These are phyloP conservation scores for Corymbia citriodora DNA, from an alignment of 441 rosid species.

Conservation along the genomic window DNA sequence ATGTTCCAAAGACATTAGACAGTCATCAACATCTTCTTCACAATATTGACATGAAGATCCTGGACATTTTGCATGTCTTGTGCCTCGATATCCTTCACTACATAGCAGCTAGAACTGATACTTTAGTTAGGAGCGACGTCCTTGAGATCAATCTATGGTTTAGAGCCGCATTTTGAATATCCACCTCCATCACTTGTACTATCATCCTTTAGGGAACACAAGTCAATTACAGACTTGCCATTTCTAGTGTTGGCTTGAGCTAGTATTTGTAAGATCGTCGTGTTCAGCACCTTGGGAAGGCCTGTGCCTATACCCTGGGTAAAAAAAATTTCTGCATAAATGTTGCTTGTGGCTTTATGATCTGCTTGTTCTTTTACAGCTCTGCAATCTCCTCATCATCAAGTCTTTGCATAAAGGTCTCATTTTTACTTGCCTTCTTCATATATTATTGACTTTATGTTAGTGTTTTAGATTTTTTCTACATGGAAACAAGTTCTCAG, in stretches of 20 bases:
- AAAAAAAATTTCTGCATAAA: not conserved
- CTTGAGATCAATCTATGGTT: not conserved
- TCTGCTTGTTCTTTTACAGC: not conserved
- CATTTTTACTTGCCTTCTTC: not conserved
- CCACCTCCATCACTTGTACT: too few relatives aligned
- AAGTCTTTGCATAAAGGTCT: not conserved
- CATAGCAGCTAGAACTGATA: not conserved
- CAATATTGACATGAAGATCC: not conserved
- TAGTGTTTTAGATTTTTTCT: not conserved
- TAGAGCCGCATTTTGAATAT: not conserved
- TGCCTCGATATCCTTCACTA: not conserved
- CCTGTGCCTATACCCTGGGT: not conserved
- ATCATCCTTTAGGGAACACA: not conserved
- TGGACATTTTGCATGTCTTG: not conserved
- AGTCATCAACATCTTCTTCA: not conserved
- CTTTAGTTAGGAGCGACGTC: not conserved
- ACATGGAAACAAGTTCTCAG: not conserved
- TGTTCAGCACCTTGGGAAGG: not conserved
- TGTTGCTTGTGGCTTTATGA: not conserved
- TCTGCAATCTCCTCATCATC: not conserved
- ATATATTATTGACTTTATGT: not conserved
- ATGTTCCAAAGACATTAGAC: not conserved
- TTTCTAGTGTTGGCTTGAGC: not conserved
- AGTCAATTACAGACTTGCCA: not conserved
- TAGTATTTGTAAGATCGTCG: not conserved